phyloP scores from a whole-genome alignment of 73 alveolate species.

The Tetrahymena malaccensis region DNA sequence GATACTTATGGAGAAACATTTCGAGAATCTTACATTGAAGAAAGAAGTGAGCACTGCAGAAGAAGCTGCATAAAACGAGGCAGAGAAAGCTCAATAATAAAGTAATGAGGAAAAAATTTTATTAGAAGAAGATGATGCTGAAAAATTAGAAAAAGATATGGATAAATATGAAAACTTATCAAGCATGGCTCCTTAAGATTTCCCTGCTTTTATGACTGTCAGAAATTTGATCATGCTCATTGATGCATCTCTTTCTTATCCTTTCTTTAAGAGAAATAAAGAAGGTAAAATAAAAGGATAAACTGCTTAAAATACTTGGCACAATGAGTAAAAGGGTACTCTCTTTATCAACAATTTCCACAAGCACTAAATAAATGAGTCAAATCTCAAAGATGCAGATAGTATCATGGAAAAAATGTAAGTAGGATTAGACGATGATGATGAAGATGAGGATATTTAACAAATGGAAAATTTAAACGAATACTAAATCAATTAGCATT shows the following conservation, averaged over 20 bases:
- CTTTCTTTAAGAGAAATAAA: conserved; percentile 59
- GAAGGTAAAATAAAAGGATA: conserved; percentile 57
- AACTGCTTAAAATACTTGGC: conserved; percentile 58
- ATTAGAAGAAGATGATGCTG: conserved; percentile 23
- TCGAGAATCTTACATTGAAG: background rate
- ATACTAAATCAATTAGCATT: background rate
- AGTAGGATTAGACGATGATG: background rate
- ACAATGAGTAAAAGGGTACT: conserved; percentile 69
- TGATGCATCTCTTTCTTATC: conserved; percentile 56
- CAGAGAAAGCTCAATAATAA: background rate
- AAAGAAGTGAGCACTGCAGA: background rate
- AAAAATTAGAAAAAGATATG: conserved; percentile 36
- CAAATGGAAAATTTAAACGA: background rate
- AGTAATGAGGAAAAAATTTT: background rate
- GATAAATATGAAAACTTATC: conserved; percentile 15
- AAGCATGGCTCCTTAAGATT: conserved; percentile 28
- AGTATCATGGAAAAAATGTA: background rate
- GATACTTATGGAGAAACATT: background rate
- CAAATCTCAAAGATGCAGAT: conserved; percentile 30
- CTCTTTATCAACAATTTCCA: conserved; percentile 52
- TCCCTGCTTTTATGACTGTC: conserved; percentile 67
- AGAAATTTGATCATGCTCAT: conserved; percentile 60
- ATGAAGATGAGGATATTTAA: background rate
- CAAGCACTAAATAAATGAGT: conserved; percentile 34
- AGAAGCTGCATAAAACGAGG: background rate